Evolutionary conservation across 202 grass and related monocot species (phyloP), one percentile per base, ranked within the genome.

Genomic region (Zoysia matrella): DNA sequence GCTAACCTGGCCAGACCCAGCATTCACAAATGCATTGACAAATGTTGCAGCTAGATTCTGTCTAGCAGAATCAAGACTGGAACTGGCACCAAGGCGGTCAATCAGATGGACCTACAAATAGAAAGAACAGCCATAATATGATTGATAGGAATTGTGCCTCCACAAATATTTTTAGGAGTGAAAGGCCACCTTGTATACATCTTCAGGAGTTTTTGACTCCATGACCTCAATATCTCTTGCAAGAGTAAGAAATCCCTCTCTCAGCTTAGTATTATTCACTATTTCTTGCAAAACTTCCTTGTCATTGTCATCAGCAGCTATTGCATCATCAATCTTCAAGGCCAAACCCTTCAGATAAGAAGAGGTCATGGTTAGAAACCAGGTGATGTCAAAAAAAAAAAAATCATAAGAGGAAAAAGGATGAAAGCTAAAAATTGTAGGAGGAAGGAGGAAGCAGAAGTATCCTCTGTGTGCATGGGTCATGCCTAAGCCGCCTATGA

Each of bases 251-350:
- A 22, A 22, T 22, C 22, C 22, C 22, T 22, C 22, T 22, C 22
- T 22, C 22, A 22, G 22, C 22, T 22, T 99, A 22, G 76, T 85
- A 85, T 99, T 99, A 55, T 99, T 94, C 70, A 94, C 77, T 69
- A 96, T 94, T 62, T 99, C 93, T 73, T 99, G 93, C 81, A 99
- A 86, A 55, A 58, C 22, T 49, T 99, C 96, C 72, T 89, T 95
- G 22, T 96, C 96, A 90, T 90, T 90, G 40, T 96, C 93, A 89
- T 96, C 91, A 16, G 91, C 72, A 83, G 89, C 83, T 85, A 99
- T 91, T 52, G 96, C 96, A 49, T 99, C 93, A 74, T 99, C 96
- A 64, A 99, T 83, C 72, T 99, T 93, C 71, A 99, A 53, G 61
- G 75, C 73, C 60, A 95, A 86, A 89, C 96, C 96, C 96, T 99